Evolutionary conservation across 306 rosid species (phyloP).

Genomic region (Pyrus communis): DNA sequence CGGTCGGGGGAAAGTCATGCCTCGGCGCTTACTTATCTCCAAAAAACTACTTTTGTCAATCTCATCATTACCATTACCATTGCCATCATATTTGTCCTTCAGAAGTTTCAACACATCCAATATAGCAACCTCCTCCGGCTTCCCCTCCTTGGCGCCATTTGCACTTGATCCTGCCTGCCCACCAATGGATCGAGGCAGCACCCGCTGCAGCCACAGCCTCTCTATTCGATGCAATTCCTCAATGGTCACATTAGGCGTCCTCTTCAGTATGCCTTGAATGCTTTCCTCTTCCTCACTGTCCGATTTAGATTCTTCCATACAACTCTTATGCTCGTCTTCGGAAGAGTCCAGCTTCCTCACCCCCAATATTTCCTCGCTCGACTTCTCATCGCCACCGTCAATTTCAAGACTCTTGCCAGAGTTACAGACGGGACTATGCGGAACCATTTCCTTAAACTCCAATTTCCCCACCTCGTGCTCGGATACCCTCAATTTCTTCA

Average conservation of each 20-base stretch:
- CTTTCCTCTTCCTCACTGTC: conserved; percentile 1
- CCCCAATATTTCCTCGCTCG: not conserved
- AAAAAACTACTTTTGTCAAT: not conserved
- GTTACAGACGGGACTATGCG: not conserved
- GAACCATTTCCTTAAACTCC: not conserved
- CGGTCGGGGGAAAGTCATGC: conserved; percentile 35
- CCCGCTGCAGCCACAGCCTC: not conserved
- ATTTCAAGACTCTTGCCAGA: not conserved
- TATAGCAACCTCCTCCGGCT: not conserved
- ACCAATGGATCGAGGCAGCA: conserved; percentile 18
- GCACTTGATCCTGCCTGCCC: not conserved
- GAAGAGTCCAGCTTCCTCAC: not conserved
- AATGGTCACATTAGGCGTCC: conserved; percentile 1
- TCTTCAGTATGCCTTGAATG: not conserved
- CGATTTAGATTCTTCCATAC: not conserved
- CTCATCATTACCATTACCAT: not conserved
- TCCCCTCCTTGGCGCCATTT: not conserved
- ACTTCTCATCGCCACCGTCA: not conserved
- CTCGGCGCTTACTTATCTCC: conserved; percentile 14
- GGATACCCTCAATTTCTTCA: conserved; percentile 20
- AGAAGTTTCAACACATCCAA: conserved; percentile 25
- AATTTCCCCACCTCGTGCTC: not conserved
- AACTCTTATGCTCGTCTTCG: not conserved
- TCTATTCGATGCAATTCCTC: not conserved
- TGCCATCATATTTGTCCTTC: not conserved